Base-by-base conservation (phyloP, 2,329 filamentous ascomycete species). In the Cercospora canescens region DNA sequence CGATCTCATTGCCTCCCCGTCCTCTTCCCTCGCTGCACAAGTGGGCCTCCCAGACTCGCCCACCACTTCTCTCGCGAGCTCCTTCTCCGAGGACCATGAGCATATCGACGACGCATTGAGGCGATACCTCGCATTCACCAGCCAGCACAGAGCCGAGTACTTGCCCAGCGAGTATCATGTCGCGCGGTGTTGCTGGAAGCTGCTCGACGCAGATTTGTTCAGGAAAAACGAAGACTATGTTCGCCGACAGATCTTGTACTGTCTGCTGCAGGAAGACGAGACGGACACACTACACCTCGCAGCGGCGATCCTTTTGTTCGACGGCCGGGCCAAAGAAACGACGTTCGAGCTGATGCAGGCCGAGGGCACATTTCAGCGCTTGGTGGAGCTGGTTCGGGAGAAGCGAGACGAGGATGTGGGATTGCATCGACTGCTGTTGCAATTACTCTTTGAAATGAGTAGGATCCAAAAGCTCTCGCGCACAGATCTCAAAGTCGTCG, bases 391-490 rank as follows among this genome's bases (percentile, higher is more conserved):
- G 70, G 89, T 98, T 73, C 86, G 89, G 74, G 84, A 82, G 50
- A 85, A 86, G 68, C 85, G 84, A 59, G 78, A 80, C 14, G 41
- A 52, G 70, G 34, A 67, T 21, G 56, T 26, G 12, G 62, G 41
- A 21, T 83, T 98, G 67, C 92, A 97, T 80, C 88, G 91, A 37
- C 81, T 95, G 68, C 83, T 98, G 60, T 84, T 99, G 74, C 91
- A 97, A 79, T 82, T 99, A 64, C 86, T 97, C 76, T 99, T 97
- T 80, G 95, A 98, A 82, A 97, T 97, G 91, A 94, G 93, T 52
- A 87, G 96, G 67, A 93, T 98, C 77, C 93, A 98, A 79, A 87
- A 89, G 69, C 81, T 99, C 66, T 89, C 87, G 62, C 81, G 86
- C 67, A 88, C 92, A 70, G 94, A 99, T 76, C 81, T 99, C 70